Conservation (phyloP, 2,329 filamentous ascomycete genomes). For the Dactylella cylindrospora region DNA sequence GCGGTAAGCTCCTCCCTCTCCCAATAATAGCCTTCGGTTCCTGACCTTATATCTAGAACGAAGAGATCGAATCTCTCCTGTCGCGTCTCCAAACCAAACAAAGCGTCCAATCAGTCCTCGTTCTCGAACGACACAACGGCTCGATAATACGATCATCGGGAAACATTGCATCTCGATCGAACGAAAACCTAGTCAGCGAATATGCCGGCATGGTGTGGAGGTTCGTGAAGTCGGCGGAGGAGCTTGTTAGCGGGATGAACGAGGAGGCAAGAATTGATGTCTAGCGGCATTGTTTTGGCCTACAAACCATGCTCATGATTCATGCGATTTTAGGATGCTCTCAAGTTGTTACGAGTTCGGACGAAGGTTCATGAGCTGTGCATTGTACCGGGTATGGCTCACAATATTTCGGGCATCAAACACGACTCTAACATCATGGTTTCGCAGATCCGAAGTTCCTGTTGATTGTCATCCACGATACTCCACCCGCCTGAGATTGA, state of each 20-base stretch:
- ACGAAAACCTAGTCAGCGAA: conserved; percentile 66
- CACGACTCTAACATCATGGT: too few species aligned
- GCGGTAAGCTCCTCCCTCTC: conserved; percentile 13
- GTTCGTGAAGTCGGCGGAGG: conserved; percentile 69
- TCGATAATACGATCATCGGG: conserved; percentile 75
- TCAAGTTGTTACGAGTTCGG: conserved; percentile 72
- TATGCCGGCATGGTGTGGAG: conserved; percentile 75
- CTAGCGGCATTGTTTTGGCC: neutral
- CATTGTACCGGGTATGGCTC: conserved; percentile 66
- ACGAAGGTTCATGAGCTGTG: conserved; percentile 85
- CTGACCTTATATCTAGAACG: conserved; percentile 31
- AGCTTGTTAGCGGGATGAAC: conserved; percentile 71
- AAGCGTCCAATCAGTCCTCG: conserved; percentile 74
- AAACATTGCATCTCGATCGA: conserved; percentile 55
- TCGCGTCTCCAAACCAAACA: conserved; percentile 73
- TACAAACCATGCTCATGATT: neutral
- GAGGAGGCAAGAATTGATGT: conserved; percentile 60
- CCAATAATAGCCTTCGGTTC: neutral
- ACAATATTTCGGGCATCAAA: too few species aligned
- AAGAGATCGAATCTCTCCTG: conserved; percentile 53
- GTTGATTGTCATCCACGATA: conserved; percentile 77
- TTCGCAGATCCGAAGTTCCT: conserved; percentile 70
- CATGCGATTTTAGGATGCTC: conserved; percentile 60
- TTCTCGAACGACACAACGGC: conserved; percentile 70
- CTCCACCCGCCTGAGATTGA: conserved; percentile 66